Percentiles rank a stretch among this genome's conserved stretches.
Conservation (phyloP, 176 grass and related monocot species). For the Thalia dealbata region DNA sequence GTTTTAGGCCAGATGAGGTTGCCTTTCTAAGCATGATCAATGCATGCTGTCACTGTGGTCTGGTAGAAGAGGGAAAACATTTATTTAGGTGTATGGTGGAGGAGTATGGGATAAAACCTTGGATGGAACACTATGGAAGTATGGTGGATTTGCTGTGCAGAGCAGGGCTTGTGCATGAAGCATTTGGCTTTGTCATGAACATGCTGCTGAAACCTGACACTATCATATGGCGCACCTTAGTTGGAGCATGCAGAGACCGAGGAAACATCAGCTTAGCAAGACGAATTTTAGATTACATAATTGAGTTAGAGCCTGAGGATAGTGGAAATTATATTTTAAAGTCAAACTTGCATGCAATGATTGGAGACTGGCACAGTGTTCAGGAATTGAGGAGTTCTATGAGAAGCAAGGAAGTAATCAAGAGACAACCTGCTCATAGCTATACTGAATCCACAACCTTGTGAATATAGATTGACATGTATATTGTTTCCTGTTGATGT, state of each 20-base stretch:
- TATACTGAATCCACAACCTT: constrained; percentile 17
- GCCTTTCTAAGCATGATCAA: constrained; percentile 36
- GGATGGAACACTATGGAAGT: constrained; percentile 53
- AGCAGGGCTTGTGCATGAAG: constrained; percentile 22
- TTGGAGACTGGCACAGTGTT: constrained; percentile 43
- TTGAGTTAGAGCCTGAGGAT: constrained; percentile 35
- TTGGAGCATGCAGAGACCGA: constrained; percentile 40
- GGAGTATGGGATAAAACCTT: constrained; percentile 33
- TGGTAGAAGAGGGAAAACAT: constrained; percentile 29
- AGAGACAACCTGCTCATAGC: constrained; percentile 20
- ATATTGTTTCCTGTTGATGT: constrained; percentile 3
- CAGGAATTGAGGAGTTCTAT: constrained; percentile 33
- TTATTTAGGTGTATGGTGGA: constrained; percentile 39
- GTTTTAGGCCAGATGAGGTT: constrained; percentile 40
- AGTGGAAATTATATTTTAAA: constrained; percentile 35
- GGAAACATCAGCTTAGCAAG: constrained; percentile 31
- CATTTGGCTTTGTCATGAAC: constrained; percentile 32
- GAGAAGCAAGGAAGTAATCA: constrained; percentile 25
- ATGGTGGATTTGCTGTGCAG: constrained; percentile 46
- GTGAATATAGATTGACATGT: constrained; percentile 20
- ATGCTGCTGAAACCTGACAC: constrained; percentile 48
- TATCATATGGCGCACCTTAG: constrained; percentile 45
- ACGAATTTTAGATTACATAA: constrained; percentile 31
- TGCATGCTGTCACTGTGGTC: constrained; percentile 27
- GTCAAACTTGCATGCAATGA: constrained; percentile 43